Evolutionary conservation across 495 filamentous ascomycete genomes (phyloP), one percentile per base, ranked within the genome.

Genomic region (Xylaria telfairii): DNA sequence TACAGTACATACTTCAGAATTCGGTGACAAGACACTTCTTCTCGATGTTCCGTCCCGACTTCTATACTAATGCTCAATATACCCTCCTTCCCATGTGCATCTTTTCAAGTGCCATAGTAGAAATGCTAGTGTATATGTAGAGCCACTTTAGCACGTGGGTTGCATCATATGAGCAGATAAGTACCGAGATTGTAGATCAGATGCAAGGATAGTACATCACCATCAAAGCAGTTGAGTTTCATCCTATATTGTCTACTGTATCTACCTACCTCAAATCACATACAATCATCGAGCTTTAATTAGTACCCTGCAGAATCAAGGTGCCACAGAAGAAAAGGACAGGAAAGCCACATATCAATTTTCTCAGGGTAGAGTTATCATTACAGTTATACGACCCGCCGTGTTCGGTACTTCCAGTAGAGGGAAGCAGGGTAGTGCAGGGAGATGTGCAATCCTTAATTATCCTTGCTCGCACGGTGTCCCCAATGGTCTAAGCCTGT

Each of bases 131-230:
- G n/a, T n/a, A n/a, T n/a, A n/a, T n/a, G n/a, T n/a, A 10, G 30
- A n/a, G 56, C 56, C 28, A 54, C 51, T 59, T 17, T 21, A 34
- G 32, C 59, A 62, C 59, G 37, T 42, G 59, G 56, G 59, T 42
- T 42, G 37, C 59, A 44, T 62, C 17, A 37, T 59, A 37, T 9
- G 30, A 8, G 10, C 28, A 59, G 7, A 59, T 8, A 12, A 41
- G 19, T 24, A 19, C 32, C 21, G 15, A 34, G 26, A 39, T 26
- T 61, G 37, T 42, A 42, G n/a, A 28, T 61, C 59, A 13, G 34
- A 26, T 28, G n/a, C 19, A 41, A 28, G 37, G 34, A 26, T 42
- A 42, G 7, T 3, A 24, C 37, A 28, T 62, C n/a, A 9, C 28
- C 59, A 62, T 21, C 17, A 59, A 59, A 21, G 56, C 32, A 39